Evolutionary conservation across 2,329 filamentous ascomycete species (phyloP).

Genomic region (Allantophomopsis lycopodina): DNA sequence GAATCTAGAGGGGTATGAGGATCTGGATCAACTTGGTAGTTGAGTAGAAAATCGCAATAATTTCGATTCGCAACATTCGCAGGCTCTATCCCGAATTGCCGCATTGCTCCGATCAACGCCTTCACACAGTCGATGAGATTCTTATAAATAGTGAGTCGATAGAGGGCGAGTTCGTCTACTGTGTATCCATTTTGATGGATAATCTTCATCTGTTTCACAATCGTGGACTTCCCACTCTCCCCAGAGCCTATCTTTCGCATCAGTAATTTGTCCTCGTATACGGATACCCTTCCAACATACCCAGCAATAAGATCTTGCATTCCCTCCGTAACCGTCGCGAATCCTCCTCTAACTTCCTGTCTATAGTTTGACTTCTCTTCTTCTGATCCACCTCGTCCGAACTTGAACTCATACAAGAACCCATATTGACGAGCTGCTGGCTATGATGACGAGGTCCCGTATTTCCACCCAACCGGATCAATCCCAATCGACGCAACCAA

Average conservation of each 20-base stretch:
- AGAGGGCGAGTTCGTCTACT: slow-evolving; percentile 83
- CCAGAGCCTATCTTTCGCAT: slow-evolving; percentile 58
- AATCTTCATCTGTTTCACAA: slow-evolving; percentile 99
- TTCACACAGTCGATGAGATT: slow-evolving; percentile 96
- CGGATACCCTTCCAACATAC: slow-evolving; percentile 35
- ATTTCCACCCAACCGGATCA: background rate
- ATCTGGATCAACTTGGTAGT: slow-evolving; percentile 83
- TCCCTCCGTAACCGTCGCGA: slow-evolving; percentile 84
- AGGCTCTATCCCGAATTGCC: slow-evolving; percentile 78
- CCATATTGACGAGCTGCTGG: slow-evolving; percentile 46
- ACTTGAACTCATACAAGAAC: slow-evolving; percentile 81
- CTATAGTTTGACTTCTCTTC: slow-evolving; percentile 93
- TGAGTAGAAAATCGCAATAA: slow-evolving; percentile 65
- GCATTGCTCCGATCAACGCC: slow-evolving; percentile 80
- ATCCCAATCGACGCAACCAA: background rate
- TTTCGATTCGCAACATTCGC: slow-evolving; percentile 57
- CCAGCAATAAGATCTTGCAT: slow-evolving; percentile 95
- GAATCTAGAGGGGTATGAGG: slow-evolving; percentile 74
- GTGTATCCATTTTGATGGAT: slow-evolving; percentile 98
- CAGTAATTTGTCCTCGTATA: background rate
- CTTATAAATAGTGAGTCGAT: slow-evolving; percentile 94
- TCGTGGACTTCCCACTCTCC: slow-evolving; percentile 97
- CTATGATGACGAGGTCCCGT: background rate
- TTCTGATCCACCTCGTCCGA: slow-evolving; percentile 77
- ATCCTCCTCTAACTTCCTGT: slow-evolving; percentile 87